Base-by-base conservation (phyloP, 192 early-diverging fungal genomes). In the Geranomyces michiganensis region DNA sequence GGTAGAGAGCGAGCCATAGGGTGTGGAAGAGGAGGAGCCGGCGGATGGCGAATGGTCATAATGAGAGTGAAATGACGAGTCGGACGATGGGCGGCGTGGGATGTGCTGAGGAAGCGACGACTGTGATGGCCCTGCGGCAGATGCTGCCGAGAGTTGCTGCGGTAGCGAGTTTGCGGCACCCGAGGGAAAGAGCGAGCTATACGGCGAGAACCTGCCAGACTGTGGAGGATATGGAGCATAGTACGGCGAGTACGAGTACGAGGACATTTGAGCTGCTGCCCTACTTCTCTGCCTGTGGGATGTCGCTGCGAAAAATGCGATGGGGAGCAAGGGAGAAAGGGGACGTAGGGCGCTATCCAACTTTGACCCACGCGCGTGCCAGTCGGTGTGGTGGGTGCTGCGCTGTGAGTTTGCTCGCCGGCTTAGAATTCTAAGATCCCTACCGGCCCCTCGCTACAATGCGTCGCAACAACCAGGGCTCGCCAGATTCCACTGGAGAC, bases 161-260 rank as follows among this genome's bases (percentile, higher is more conserved):
- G 13, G 61, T 31, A n/a, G n/a, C n/a, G 27, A 21, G 0, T 15
- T 26, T 29, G 61, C 29, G 8, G 61, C 9, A 33, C 36, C 36
- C 10, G 31, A 31, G 1, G n/a, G 26, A 32, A 21, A 36, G 9
- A 36, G 53, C 26, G 66, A 33, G 33, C n/a, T 29, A 31, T 55
- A 68, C 7, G 66, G 51, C 17, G 66, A 55, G 53, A 27, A 68
- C 17, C 66, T 33, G 27, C 66, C 66, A 0, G 66, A 68, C 26
- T 47, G 32, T 55, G 66, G 53, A 24, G 66, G 45, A 4, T 49
- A 68, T 36, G 47, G 51, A 47, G 66, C 43, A 49, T 68, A 68
- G 66, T 68, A 68, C 19, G 66, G 66, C 0, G 66, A 68, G 29
- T 68, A 68, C 41, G 64, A 65, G 45, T 65, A 65, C 7, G 51